These are phyloP conservation scores for Stagonosporopsis chrysanthemi DNA, from an alignment of 2,329 filamentous ascomycete genomes.

Conservation along the genomic window DNA sequence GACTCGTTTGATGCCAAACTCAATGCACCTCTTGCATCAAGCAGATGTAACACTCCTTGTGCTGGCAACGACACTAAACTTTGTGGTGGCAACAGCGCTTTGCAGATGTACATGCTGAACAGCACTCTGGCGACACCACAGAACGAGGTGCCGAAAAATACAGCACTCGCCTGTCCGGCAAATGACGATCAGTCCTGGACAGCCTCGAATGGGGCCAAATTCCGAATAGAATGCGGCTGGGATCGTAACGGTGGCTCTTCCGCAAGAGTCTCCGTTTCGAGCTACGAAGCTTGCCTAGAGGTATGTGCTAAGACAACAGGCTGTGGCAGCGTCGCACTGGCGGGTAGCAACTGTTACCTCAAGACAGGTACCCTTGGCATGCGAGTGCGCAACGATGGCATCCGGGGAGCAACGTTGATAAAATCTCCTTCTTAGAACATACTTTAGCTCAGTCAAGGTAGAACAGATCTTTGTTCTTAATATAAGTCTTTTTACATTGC, in stretches of 20 bases:
- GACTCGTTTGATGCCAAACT: conserved; percentile 3
- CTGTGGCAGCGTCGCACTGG: conserved; percentile 10
- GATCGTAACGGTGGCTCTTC: conserved; percentile 6
- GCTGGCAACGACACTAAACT: conserved; percentile 1
- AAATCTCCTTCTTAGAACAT: not conserved
- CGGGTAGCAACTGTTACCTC: conserved; percentile 7
- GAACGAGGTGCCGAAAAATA: not conserved
- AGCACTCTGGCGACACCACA: conserved; percentile 7
- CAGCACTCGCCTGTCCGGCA: conserved; percentile 1
- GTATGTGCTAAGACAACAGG: conserved; percentile 7
- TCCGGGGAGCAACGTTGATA: conserved; percentile 4
- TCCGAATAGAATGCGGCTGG: conserved; percentile 13
- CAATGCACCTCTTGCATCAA: not conserved
- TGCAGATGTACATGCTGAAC: conserved; percentile 17
- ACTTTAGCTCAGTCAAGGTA: not conserved
- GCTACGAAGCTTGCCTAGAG: conserved; percentile 7
- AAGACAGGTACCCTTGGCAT: conserved; percentile 13
- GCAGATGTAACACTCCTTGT: conserved; percentile 8
- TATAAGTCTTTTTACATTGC: not conserved
- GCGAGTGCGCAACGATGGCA: conserved; percentile 3
- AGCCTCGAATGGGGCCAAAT: conserved; percentile 3
- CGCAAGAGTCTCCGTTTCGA: conserved; percentile 1
- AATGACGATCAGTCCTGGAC: conserved; percentile 5
- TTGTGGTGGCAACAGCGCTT: conserved; percentile 3
- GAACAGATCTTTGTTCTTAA: not conserved